These are phyloP conservation scores for Linnemannia schmuckeri DNA, from an alignment of 192 early-diverging fungal species.

Conservation along the genomic window DNA sequence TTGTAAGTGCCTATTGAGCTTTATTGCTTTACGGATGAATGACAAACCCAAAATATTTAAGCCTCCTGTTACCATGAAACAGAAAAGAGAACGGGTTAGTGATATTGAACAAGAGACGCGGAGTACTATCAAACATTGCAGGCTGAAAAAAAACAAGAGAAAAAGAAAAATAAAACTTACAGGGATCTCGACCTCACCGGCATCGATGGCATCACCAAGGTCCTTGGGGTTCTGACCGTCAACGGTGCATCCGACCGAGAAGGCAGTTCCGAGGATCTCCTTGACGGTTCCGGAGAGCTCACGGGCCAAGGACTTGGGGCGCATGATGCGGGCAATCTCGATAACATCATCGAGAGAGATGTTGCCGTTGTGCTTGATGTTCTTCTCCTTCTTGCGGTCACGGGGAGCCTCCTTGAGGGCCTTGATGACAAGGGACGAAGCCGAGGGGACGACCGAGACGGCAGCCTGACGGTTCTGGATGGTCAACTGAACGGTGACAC, in stretches of 20 bases:
- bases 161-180: slow-evolving; percentile 19
- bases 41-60: slow-evolving; percentile 35
- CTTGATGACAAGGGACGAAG: slow-evolving; percentile 96
- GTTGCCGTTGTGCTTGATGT: slow-evolving; percentile 99
- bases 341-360: slow-evolving; percentile 93
- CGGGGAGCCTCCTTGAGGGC: slow-evolving; percentile 97
- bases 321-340: slow-evolving; percentile 97
- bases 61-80: slow-evolving; percentile 9
- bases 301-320: slow-evolving; percentile 94
- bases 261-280: slow-evolving; percentile 95
- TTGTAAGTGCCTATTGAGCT: neutral
- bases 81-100: slow-evolving; percentile 3
- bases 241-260: slow-evolving; percentile 98
- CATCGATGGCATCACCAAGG: slow-evolving; percentile 83
- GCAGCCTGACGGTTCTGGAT: slow-evolving; percentile 99
- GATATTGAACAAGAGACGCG: neutral
- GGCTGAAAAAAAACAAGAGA: neutral
- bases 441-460: slow-evolving; percentile 96
- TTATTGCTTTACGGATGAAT: neutral
- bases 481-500: slow-evolving; percentile 97
- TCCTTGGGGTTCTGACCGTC: slow-evolving; percentile 93
- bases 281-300: slow-evolving; percentile 95
- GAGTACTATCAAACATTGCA: neutral
- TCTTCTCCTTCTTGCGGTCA: slow-evolving; percentile 99
- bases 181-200: slow-evolving; percentile 79